Conservation (phyloP, 192 early-diverging fungal species). For the Oehlia diaphana region DNA sequence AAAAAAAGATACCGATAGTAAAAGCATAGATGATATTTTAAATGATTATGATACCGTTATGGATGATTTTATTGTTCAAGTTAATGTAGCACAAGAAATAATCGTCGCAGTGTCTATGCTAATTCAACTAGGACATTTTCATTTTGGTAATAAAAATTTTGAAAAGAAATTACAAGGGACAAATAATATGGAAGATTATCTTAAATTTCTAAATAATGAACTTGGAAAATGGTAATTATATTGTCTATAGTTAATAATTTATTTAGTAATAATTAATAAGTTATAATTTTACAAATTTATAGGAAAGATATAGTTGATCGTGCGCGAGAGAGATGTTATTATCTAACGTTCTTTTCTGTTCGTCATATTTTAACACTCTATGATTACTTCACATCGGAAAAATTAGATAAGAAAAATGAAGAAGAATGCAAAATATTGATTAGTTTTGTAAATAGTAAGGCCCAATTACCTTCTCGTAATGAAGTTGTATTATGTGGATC, state of each 20-base stretch:
- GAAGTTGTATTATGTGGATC: not conserved
- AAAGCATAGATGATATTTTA: not conserved
- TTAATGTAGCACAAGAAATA: slow-evolving; percentile 26
- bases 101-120: slow-evolving; percentile 6
- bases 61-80: slow-evolving; percentile 26
- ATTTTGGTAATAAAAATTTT: slow-evolving; percentile 15
- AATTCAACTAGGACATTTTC: slow-evolving; percentile 32
- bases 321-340: slow-evolving; percentile 26
- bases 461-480: not conserved
- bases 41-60: not conserved
- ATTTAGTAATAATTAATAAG: not conserved
- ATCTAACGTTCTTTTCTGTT: slow-evolving; percentile 25
- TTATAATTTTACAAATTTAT: not conserved
- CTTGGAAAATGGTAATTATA: slow-evolving; percentile 14
- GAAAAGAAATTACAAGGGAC: not conserved
- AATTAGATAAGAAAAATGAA: slow-evolving; percentile 1
- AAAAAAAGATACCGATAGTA: not conserved
- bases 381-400: slow-evolving; percentile 21
- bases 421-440: slow-evolving; percentile 19
- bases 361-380: slow-evolving; percentile 27
- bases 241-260: not conserved
- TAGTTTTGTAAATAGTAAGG: slow-evolving; percentile 13
- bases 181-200: slow-evolving; percentile 15
- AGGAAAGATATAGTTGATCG: not conserved
- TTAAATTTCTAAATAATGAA: slow-evolving; percentile 6